Base-by-base conservation (phyloP, 1,284 basidiomycete species). In the Rugosomyces carneus region DNA sequence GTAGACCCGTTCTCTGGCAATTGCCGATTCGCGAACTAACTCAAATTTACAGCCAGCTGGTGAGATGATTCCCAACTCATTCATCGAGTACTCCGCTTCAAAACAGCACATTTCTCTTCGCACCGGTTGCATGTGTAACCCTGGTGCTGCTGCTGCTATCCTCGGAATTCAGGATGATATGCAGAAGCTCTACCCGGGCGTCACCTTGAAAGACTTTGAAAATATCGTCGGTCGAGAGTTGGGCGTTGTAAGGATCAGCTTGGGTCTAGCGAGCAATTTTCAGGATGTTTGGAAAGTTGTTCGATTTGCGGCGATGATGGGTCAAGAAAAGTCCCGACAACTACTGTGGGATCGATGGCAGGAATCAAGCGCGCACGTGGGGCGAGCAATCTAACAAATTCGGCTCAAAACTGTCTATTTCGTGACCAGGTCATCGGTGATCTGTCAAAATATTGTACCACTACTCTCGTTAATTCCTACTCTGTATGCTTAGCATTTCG, bases 91-190 rank as follows among this genome's bases (percentile, higher is more conserved):
- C 50, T 73, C 80, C 1, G 84, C 88, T 0, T 74, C 83, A 5
- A 68, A 65, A 43, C 70, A 75, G 45, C 75, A 71, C 44, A 81
- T 91, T 49, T 86, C 86, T 9, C 65, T 91, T 13, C 78, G 88
- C 35, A 87, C 87, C 1, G 88, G 88, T 0, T 90, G 88, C 59
- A 83, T 91, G 75, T 91, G 89, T 58, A 90, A 90, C 52, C 84
- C 88, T 3, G 88, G 88, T 5, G 87, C 80, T 9, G 84, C 85
- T 0, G 80, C 84, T 0, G 75, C 80, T 2, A 66, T 88, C 4
- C 71, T 89, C 2, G 82, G 80, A 0, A 73, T 89, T 26, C 66
- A 79, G 48, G 69, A 73, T n/a, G 71, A 80, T 49, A 89, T 89
- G 84, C 65, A 69, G n/a, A 63, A 61, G 11, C 69, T 88, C 0